Evolutionary conservation across 1,139 yeast species (phyloP), one percentile per base, ranked within the genome.

Genomic region (Pichia sp.): DNA sequence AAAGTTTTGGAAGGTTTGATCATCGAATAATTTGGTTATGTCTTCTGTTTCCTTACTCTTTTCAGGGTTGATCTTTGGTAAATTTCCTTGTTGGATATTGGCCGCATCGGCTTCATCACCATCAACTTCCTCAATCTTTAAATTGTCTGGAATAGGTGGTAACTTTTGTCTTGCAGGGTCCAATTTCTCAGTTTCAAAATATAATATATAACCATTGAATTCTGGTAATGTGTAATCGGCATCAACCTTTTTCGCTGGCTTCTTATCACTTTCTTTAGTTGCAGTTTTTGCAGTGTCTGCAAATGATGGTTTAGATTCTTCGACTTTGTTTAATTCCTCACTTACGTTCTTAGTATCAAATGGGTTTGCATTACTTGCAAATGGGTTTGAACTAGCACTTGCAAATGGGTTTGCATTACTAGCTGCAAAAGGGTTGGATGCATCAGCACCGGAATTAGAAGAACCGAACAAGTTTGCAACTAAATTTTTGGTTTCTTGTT

Each of bases 1-100:
- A 63, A 93, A 93, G 48, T 81, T 78, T 60, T 86, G 91, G 67
- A 93, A 93, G 15, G 77, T 78, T 51, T 79, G 81, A 62, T 90
- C 97, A 52, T 85, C 86, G 53, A 85, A 71, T 70, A 82, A 74
- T 39, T 67, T 70, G 10, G 81, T 67, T 15, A 80, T 67, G 12
- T 64, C 65, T 66, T 76, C 60, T 57, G 63, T 41, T 63, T 72
- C 53, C 24, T 48, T 50, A 12, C 40, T 41, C 19, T 47, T 45
- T 31, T 46, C 67, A 14, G 52, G 46, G 14, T 51, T 48, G 3
- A 53, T 38, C 20, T 55, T 53, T 18, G 54, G 53, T 65, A 47
- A 67, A 42, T 53, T 60, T 17, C 50, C 45, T 9, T 54, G 18
- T 31, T 20, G 37, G 2, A 46, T 44, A 17, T 50, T 47, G 8